Percentiles rank a stretch among this genome's conserved stretches.
Evolutionary conservation across 495 filamentous ascomycete genomes (phyloP).

Genomic region (Tuber borchii): DNA sequence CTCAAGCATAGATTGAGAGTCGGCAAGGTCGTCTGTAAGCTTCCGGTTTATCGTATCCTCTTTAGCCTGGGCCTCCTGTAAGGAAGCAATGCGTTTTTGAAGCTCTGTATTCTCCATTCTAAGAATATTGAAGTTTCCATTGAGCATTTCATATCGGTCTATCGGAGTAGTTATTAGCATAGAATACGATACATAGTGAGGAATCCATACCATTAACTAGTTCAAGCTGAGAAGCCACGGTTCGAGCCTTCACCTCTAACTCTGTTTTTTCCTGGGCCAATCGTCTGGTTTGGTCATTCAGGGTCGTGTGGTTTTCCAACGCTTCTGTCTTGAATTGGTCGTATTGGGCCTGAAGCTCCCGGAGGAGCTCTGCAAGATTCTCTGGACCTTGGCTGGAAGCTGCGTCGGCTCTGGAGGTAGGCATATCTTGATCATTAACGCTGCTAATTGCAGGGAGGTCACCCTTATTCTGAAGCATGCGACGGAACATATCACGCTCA

Average conservation of each 20-base stretch:
- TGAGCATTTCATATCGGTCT: slow-evolving; percentile 84
- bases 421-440: slow-evolving; percentile 20
- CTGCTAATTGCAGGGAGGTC: slow-evolving; percentile 49
- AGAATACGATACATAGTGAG: neutral
- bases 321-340: slow-evolving; percentile 85
- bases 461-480: slow-evolving; percentile 72
- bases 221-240: slow-evolving; percentile 70
- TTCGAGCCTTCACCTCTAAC: slow-evolving; percentile 70
- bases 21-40: slow-evolving; percentile 85
- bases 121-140: slow-evolving; percentile 72
- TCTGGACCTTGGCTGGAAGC: slow-evolving; percentile 45
- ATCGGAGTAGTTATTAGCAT: slow-evolving; percentile 11
- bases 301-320: slow-evolving; percentile 63
- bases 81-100: slow-evolving; percentile 64
- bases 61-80: slow-evolving; percentile 76
- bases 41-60: slow-evolving; percentile 86
- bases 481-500: slow-evolving; percentile 94
- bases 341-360: slow-evolving; percentile 81
- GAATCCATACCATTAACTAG: slow-evolving; percentile 51
- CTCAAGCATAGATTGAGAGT: slow-evolving; percentile 70
- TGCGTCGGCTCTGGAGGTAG: slow-evolving; percentile 42
- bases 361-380: slow-evolving; percentile 58
- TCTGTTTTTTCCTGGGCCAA: slow-evolving; percentile 73
- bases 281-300: slow-evolving; percentile 80
- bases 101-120: slow-evolving; percentile 78